Base-by-base conservation (phyloP, 768 basidiomycete species). In the Leucosporidium yakuticum region DNA sequence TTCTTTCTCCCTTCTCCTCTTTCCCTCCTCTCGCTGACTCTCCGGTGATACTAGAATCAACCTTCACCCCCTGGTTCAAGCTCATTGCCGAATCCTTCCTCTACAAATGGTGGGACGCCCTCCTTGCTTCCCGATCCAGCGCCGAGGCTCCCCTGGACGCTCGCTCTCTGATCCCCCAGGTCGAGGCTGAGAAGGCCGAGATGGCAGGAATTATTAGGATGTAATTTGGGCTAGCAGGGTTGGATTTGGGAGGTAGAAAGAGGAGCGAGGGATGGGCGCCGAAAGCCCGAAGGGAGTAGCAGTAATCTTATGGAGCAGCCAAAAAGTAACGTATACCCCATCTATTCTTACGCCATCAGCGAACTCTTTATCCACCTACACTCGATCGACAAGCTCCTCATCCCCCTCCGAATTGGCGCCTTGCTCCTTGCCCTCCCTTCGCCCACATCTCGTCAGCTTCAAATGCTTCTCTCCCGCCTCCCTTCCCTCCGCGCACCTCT, bases 41-140 rank as follows among this genome's bases (percentile, higher is more conserved):
- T 20, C 59, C 44, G 9, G 29, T 25, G 17, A 23, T 44, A 7
- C 2, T 74, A 95, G 91, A 80, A 65, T 90, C 90, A 78, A 85
- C 84, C 3, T 99, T 99, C 79, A 99, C 96, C 11, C 96, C 96
- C 0, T 99, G 96, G 96, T 99, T 99, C 86, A 91, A 93, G 79
- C 86, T 98, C 34, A 98, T 99, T 76, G 93, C 92, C 3, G 86
- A 93, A 5, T 92, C 97, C 78, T 95, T 95, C 79, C 83, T 99
- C 53, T 98, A 94, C 77, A 91, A 90, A 29, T 99, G 96, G 96
- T 99, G 96, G 96, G 92, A 96, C 76, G 87, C 89, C 69, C 85
- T 99, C 53, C 76, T 88, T 69, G 81, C 80, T 1, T 62, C 71
- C 47, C 44, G 67, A 15, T 15, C 27, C 14, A 32, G 0, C 23